Base-by-base conservation (phyloP, 352 stramenopile species). In the Phytophthora brassicae region DNA sequence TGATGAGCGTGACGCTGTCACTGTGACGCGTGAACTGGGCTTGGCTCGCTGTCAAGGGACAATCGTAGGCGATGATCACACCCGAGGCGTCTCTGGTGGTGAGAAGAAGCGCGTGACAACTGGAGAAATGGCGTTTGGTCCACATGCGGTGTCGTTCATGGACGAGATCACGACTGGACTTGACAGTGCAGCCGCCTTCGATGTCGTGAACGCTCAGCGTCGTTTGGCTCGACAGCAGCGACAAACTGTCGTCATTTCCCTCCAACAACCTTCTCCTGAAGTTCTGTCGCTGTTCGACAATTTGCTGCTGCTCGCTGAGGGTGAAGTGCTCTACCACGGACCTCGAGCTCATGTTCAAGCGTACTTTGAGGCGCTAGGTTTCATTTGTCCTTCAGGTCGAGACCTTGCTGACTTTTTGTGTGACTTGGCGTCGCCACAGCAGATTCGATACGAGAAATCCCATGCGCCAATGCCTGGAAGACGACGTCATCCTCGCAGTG, bases 251-350 rank as follows among this genome's bases (percentile, higher is more conserved):
- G 80, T 93, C 29, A 77, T 97, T 3, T 84, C 86, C 0, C 65
- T 97, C 24, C 73, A 96, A 12, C 77, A 98, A 56, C 93, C 94
- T 42, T 74, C 92, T 2, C 93, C 94, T 17, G 94, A 98, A 79
- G 86, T 96, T 2, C 82, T 96, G 39, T 77, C 81, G 17, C 72
- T 98, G 7, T 98, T 98, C 75, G 94, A 98, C 71, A 88, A 97
- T 42, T 56, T 98, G 2, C 79, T 97, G 20, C 45, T 98, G 9
- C 62, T 98, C 23, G 81, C 88, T 57, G 72, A 94, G 28, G 93
- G 94, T 49, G 66, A 83, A 46, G 76, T 98, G 19, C 78, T 98
- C 7, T 98, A 96, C 60, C 76, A 72, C 93, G 56, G 72, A 85
- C 52, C 86, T 71, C 70, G 74, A 72, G 53, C 77, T 74, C 42